Evolutionary conservation across 208 protist genomes (phyloP).

Genomic region (Herpetomonas tarakana): DNA sequence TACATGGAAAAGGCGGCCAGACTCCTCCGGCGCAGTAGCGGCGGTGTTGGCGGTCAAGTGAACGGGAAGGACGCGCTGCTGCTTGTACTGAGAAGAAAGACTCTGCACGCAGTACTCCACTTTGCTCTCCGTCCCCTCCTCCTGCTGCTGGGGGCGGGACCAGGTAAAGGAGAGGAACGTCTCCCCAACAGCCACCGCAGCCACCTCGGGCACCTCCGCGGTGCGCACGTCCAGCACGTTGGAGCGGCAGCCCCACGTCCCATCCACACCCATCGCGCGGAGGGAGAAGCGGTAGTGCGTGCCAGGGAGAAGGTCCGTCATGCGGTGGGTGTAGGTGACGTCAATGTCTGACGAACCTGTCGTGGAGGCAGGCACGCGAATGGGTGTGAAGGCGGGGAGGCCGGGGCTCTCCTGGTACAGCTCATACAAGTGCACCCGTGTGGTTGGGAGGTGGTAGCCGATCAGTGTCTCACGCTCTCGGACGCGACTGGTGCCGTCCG

Average conservation of each 20-base stretch:
- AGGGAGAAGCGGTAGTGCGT: slow-evolving; percentile 72
- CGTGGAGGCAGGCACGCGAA: slow-evolving; percentile 11
- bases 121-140: slow-evolving; percentile 50
- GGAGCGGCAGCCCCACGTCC: slow-evolving; percentile 70
- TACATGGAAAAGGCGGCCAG: slow-evolving; percentile 52
- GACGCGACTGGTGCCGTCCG: slow-evolving; percentile 22
- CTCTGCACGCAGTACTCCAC: slow-evolving; percentile 71
- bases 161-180: slow-evolving; percentile 79
- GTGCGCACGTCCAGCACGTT: slow-evolving; percentile 62
- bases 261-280: slow-evolving; percentile 58
- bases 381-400: slow-evolving; percentile 7
- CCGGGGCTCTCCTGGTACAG: slow-evolving; percentile 44
- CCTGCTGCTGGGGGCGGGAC: slow-evolving; percentile 42
- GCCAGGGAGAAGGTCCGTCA: slow-evolving; percentile 60
- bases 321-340: slow-evolving; percentile 25
- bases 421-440: slow-evolving; percentile 42
- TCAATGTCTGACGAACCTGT: slow-evolving; percentile 1
- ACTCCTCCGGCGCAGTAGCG: slow-evolving; percentile 3
- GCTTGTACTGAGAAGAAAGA: slow-evolving; percentile 42
- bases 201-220: slow-evolving; percentile 42
- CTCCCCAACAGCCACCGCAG: slow-evolving; percentile 60
- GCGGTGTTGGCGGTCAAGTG: slow-evolving; percentile 12
- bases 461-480: slow-evolving; percentile 23
- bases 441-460: slow-evolving; percentile 45
- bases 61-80: slow-evolving; percentile 34